Percentiles rank a stretch among this genome's conserved stretches.
These are phyloP conservation scores for Lachancea dasiensis DNA, from an alignment of 805 yeast species.

Conservation along the genomic window DNA sequence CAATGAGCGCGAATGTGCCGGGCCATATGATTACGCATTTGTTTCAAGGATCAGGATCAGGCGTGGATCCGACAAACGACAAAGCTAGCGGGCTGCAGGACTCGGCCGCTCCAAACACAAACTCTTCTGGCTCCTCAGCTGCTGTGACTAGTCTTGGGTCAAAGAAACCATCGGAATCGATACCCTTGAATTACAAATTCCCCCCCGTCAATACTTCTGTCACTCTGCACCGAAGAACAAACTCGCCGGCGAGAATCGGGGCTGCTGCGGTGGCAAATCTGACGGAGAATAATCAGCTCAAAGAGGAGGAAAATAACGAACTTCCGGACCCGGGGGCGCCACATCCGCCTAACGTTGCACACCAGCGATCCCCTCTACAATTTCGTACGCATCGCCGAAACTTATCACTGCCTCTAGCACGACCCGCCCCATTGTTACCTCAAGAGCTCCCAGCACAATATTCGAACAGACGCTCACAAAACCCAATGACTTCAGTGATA, in stretches of 20 bases:
- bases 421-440: slow-evolving; percentile 6
- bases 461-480: slow-evolving; percentile 4
- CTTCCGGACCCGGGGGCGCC: slow-evolving; percentile 1
- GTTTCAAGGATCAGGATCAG: slow-evolving; percentile 31
- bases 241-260: slow-evolving; percentile 67
- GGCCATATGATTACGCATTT: slow-evolving; percentile 54
- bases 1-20: slow-evolving; percentile 59
- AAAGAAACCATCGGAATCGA: too few relatives aligned
- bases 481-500: slow-evolving; percentile 12
- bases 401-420: slow-evolving; percentile 18
- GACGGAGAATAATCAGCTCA: slow-evolving; percentile 22
- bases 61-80: slow-evolving; percentile 9
- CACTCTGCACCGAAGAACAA: slow-evolving; percentile 35
- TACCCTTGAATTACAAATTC: slow-evolving; percentile 18
- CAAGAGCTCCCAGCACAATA: slow-evolving; percentile 5
- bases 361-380: slow-evolving; percentile 9
- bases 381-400: slow-evolving; percentile 17
- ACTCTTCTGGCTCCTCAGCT: too few relatives aligned
- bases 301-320: slow-evolving; percentile 21
- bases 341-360: neutral
- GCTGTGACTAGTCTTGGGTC: too few relatives aligned
- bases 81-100: too few relatives aligned
- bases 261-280: slow-evolving; percentile 62
- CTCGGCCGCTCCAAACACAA: too few relatives aligned
- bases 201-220: slow-evolving; percentile 13